Evolutionary conservation across 371 early-diverging fungal genomes (phyloP), one percentile per base, ranked within the genome.

Genomic region (Dipsacomyces acuminosporus): DNA sequence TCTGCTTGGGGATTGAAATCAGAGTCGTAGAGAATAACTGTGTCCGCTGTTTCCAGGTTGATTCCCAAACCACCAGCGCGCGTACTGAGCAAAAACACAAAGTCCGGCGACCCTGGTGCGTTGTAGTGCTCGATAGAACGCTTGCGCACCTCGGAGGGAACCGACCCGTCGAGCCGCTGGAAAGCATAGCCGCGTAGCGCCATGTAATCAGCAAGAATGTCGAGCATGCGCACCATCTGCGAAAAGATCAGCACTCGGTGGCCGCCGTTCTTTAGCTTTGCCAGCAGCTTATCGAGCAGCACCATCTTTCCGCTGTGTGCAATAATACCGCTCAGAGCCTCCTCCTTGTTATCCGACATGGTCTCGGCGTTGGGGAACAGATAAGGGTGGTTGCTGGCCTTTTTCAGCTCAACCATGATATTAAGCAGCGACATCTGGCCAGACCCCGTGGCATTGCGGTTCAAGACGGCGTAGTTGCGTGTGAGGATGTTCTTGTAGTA

Each of bases 1-100:
- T 99, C 99, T 65, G 95, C 98, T 71, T 99, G 99, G 4, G 99
- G 99, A 72, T 99, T 99, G 92, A 99, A 99, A 71, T 99, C 99
- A 24, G 94, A 93, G 67, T 99, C 99, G 77, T 96, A 99, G 48
- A 99, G 90, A 51, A 99, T 93, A 5, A 99, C 99, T 0, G 96
- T 97, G 67, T 99, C 99, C 0, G 99, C 99, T 0, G 96, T 94
- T 25, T 90, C 93, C 36, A 99, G 74, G 64, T 99, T 99, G 65
- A 99, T 90, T 33, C 99, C 99, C 58, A 99, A 83, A 13, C 99
- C 99, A 44, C 99, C 99, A 13, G 99, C 98, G 35, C 93, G 85
- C 3, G 99, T 99, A 3, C 96, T 95, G n/a, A 99, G 78, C 57
- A 99, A 78, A 74, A 99, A 99, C 8, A 88, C 88, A 80, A 99